Conservation (phyloP, 257 asterid species). For the Solanum lycopersicoides region DNA sequence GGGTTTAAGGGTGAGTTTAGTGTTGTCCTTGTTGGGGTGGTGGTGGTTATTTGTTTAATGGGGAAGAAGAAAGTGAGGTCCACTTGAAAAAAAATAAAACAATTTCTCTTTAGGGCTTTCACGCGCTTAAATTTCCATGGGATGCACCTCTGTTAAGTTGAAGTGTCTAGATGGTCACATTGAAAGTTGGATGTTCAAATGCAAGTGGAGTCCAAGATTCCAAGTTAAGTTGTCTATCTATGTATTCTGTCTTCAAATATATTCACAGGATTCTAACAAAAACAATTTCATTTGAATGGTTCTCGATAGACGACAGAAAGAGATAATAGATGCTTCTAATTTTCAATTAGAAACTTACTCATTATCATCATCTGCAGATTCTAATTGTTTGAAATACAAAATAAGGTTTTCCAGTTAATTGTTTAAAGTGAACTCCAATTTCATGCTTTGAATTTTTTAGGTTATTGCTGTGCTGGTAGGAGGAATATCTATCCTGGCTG, state of each 20-base stretch:
- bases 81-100: background rate
- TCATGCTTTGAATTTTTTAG: slow-evolving; percentile 23
- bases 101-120: background rate
- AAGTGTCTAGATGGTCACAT: background rate
- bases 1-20: background rate
- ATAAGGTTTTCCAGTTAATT: background rate
- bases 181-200: background rate
- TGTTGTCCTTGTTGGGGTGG: background rate
- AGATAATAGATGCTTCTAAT: background rate
- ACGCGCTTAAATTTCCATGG: background rate
- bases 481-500: slow-evolving; percentile 80
- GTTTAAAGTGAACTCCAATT: background rate
- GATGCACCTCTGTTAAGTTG: background rate
- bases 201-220: background rate
- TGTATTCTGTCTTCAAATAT: background rate
- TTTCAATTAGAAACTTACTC: background rate
- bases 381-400: background rate
- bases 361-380: background rate
- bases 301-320: background rate
- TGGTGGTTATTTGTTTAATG: background rate
- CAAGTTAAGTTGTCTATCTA: background rate
- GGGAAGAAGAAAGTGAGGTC: background rate
- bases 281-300: background rate
- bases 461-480: slow-evolving; percentile 95
- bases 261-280: background rate